phyloP scores from a whole-genome alignment of 139 green algal genomes.

The Eudorina sp. region DNA sequence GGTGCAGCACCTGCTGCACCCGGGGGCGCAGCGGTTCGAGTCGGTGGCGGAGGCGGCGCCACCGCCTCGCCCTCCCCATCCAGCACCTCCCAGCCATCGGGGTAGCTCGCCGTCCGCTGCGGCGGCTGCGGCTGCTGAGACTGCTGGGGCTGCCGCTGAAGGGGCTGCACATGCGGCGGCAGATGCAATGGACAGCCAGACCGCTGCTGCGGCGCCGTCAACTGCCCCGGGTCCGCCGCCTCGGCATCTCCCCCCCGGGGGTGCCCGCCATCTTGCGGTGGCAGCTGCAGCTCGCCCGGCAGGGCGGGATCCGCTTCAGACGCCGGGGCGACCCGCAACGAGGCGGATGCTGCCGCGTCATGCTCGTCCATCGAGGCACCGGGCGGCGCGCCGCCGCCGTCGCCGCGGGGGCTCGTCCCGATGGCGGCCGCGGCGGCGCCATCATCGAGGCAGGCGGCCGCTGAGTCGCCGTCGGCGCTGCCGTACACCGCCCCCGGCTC shows the following conservation, averaged over 20 bases:
- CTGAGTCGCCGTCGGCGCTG: too few species aligned
- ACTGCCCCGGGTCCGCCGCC: too few species aligned
- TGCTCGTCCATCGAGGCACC: neutral
- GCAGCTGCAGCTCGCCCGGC: neutral
- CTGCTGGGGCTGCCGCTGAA: neutral
- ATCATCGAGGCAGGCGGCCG: too few species aligned
- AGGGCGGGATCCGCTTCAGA: neutral
- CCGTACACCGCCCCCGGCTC: too few species aligned
- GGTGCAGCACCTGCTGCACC: neutral
- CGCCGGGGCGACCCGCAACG: neutral
- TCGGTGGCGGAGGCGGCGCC: too few species aligned
- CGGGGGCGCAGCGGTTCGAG: neutral
- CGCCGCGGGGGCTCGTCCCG: too few species aligned
- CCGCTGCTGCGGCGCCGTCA: neutral
- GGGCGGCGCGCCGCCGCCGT: neutral
- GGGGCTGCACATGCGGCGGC: neutral
- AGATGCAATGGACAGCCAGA: neutral
- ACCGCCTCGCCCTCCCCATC: conserved; percentile 7
- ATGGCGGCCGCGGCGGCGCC: too few species aligned
- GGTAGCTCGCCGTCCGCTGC: neutral
- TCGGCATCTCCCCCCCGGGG: too few species aligned
- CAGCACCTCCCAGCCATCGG: conserved; percentile 19
- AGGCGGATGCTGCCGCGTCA: neutral
- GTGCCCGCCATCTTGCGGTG: too few species aligned
- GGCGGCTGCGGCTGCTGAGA: neutral